Percentiles rank a stretch among this genome's conserved stretches.
Conservation (phyloP, 208 protist species). For the Wallacemonas rigidus region DNA sequence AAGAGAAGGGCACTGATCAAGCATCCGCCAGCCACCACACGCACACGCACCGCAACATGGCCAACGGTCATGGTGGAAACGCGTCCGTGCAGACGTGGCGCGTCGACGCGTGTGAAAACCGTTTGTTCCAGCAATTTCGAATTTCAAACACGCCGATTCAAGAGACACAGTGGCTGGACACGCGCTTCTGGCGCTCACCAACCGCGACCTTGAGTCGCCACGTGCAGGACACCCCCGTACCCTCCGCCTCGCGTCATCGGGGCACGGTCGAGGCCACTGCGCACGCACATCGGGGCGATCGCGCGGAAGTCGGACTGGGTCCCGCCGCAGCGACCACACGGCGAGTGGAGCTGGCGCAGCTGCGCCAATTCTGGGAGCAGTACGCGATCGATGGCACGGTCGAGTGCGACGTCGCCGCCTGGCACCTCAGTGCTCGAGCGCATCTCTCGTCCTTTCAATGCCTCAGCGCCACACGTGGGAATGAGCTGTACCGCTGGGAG, state of each 20-base stretch:
- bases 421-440: conserved; percentile 42
- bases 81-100: neutral
- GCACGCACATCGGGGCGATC: conserved; percentile 12
- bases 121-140: conserved; percentile 45
- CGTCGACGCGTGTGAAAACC: neutral
- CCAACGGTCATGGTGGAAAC: neutral
- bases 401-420: conserved; percentile 18
- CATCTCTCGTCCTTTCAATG: conserved; percentile 68
- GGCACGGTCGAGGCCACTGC: too few relatives aligned
- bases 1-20: too few relatives aligned
- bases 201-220: conserved; percentile 4
- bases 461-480: conserved; percentile 49
- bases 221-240: conserved; percentile 18
- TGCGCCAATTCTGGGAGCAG: neutral
- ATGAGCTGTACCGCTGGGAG: conserved; percentile 67
- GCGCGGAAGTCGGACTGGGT: conserved; percentile 20
- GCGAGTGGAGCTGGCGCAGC: neutral
- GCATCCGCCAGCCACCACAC: too few relatives aligned
- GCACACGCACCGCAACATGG: too few relatives aligned
- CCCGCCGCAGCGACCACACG: conserved; percentile 10
- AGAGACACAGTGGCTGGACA: conserved; percentile 63
- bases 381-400: conserved; percentile 1
- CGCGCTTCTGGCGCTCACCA: conserved; percentile 53
- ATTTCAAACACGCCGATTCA: conserved; percentile 40
- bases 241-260: too few relatives aligned